These are phyloP conservation scores for Acidomyces sp. DNA, from an alignment of 495 filamentous ascomycete species.

Conservation along the genomic window DNA sequence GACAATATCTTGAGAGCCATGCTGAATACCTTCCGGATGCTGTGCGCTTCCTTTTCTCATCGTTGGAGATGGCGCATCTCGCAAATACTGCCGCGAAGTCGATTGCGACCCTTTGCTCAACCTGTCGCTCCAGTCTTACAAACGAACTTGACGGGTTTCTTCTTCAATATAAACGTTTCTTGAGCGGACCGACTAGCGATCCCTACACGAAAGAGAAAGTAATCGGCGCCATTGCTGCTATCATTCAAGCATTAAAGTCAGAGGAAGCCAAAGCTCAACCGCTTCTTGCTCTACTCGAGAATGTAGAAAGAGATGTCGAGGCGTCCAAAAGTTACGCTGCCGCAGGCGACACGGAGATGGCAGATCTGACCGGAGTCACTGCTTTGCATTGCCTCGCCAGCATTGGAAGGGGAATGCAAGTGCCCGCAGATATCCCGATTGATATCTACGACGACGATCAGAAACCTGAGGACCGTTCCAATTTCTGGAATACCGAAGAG, in stretches of 20 bases:
- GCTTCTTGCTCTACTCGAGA: slow-evolving; percentile 50
- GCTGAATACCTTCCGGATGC: slow-evolving; percentile 56
- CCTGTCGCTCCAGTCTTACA: slow-evolving; percentile 59
- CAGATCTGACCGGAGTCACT: slow-evolving; percentile 43
- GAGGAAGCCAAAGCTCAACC: slow-evolving; percentile 49
- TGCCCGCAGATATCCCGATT: slow-evolving; percentile 53
- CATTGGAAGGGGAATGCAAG: slow-evolving; percentile 70
- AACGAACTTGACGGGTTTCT: slow-evolving; percentile 65
- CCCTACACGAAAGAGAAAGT: slow-evolving; percentile 65
- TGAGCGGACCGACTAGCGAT: slow-evolving; percentile 46
- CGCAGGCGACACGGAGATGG: slow-evolving; percentile 32
- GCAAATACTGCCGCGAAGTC: slow-evolving; percentile 64
- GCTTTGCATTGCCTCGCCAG: slow-evolving; percentile 60
- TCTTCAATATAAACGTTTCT: slow-evolving; percentile 57
- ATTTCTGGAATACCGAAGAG: slow-evolving; percentile 47
- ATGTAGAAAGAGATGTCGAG: slow-evolving; percentile 50
- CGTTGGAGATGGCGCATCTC: slow-evolving; percentile 52
- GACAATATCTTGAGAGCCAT: slow-evolving; percentile 67
- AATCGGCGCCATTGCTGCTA: slow-evolving; percentile 67
- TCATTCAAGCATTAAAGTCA: slow-evolving; percentile 62
- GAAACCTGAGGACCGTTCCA: slow-evolving; percentile 19
- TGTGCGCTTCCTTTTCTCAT: slow-evolving; percentile 69
- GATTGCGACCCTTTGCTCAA: slow-evolving; percentile 65
- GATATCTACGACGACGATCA: slow-evolving; percentile 46
- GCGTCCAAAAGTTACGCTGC: slow-evolving; percentile 25